Conservation (phyloP, 441 rosid species). For the Pelargonium fulgidum region DNA sequence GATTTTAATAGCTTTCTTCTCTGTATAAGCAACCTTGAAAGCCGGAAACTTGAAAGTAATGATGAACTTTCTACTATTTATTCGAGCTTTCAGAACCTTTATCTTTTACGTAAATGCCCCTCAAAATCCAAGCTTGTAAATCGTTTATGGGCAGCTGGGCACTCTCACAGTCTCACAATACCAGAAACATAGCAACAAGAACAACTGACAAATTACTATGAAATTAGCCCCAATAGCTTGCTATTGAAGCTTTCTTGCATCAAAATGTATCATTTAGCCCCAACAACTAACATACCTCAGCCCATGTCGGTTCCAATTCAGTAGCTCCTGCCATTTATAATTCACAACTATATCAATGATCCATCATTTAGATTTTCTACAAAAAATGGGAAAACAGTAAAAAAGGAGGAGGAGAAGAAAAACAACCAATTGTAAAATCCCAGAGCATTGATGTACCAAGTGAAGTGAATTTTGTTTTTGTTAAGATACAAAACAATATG, state of each 20-base stretch:
- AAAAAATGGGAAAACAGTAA: not conserved
- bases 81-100: too few species aligned
- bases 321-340: constrained; percentile 55
- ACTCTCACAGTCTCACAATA: too few species aligned
- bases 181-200: not conserved
- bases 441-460: not conserved
- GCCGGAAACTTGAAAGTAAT: too few species aligned
- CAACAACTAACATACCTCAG: constrained; percentile 44
- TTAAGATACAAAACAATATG: not conserved
- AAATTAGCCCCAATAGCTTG: not conserved
- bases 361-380: not conserved
- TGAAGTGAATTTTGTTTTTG: not conserved
- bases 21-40: too few species aligned
- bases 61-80: too few species aligned
- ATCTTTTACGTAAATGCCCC: too few species aligned
- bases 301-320: constrained; percentile 68
- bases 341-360: constrained; percentile 3
- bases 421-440: not conserved
- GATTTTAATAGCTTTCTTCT: too few species aligned
- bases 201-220: not conserved
- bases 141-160: not conserved
- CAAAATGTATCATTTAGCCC: not conserved
- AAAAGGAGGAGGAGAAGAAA: too few species aligned
- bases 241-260: not conserved
- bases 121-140: not conserved